phyloP scores from a whole-genome alignment of 805 yeast genomes.

The Komagataella mondaviorum region DNA sequence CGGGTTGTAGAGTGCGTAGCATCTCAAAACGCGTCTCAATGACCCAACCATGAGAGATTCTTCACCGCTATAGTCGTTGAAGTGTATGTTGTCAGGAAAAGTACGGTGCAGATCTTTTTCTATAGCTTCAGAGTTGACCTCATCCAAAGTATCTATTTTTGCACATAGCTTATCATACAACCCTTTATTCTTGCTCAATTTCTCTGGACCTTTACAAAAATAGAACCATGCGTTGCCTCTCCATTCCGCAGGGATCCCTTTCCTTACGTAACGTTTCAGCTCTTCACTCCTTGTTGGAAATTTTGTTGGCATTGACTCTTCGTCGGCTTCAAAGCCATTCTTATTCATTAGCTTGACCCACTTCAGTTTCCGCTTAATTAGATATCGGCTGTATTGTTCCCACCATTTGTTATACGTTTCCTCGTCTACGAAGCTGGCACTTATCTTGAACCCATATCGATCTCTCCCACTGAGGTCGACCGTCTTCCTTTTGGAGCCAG shows the following conservation, averaged over 20 bases:
- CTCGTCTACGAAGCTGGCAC: constrained; percentile 34
- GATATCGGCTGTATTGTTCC: constrained; percentile 47
- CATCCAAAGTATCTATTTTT: constrained; percentile 38
- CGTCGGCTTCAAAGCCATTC: constrained; percentile 35
- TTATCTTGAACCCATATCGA: constrained; percentile 79
- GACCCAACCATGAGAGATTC: constrained; percentile 61
- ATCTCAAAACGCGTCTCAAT: constrained; percentile 66
- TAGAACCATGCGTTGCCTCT: constrained; percentile 95
- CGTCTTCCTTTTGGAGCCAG: background rate
- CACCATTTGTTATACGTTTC: constrained; percentile 68
- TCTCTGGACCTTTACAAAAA: constrained; percentile 67
- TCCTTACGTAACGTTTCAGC: constrained; percentile 67
- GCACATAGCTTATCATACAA: constrained; percentile 57
- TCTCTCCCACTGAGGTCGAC: constrained; percentile 30
- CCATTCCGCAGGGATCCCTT: constrained; percentile 96
- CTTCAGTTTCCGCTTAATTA: constrained; percentile 53
- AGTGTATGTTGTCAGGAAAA: constrained; percentile 84
- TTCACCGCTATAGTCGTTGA: constrained; percentile 30
- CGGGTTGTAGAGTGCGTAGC: constrained; percentile 80
- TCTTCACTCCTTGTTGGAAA: constrained; percentile 74
- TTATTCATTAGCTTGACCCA: constrained; percentile 62
- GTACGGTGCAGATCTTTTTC: constrained; percentile 91
- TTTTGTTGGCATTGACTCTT: constrained; percentile 31
- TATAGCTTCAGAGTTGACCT: constrained; percentile 78
- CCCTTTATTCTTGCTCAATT: constrained; percentile 54